phyloP scores from a whole-genome alignment of 495 filamentous ascomycete species.

The Aspergillus olivimuriae region DNA sequence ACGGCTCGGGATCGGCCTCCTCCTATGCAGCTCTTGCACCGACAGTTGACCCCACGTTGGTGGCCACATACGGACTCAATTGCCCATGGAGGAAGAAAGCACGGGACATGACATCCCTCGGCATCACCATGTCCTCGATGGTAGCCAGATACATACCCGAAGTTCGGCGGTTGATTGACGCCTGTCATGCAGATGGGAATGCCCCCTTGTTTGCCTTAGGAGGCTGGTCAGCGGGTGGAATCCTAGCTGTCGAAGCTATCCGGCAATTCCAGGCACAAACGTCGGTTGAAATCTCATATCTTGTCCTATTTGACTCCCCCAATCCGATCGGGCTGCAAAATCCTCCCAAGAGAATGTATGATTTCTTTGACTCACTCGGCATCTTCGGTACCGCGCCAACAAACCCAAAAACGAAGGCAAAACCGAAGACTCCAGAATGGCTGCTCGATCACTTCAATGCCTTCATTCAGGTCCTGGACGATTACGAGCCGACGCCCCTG shows the following conservation, averaged over 20 bases:
- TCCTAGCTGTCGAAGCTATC: constrained; percentile 3
- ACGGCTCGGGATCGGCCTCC: constrained; percentile 22
- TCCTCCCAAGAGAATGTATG: constrained; percentile 67
- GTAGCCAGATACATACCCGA: neutral
- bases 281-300: neutral
- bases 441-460: constrained; percentile 78
- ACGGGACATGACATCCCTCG: neutral
- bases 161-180: constrained; percentile 1
- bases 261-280: neutral
- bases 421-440: constrained; percentile 53
- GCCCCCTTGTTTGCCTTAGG: constrained; percentile 1
- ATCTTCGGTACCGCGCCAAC: constrained; percentile 71
- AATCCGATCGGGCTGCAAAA: constrained; percentile 62
- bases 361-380: constrained; percentile 74
- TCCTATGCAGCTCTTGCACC: constrained; percentile 10
- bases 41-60: neutral
- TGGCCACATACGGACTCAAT: constrained; percentile 9
- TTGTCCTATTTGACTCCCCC: constrained; percentile 5
- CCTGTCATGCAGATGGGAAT: too few relatives aligned
- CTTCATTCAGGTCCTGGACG: constrained; percentile 67
- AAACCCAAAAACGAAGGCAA: too few relatives aligned
- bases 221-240: constrained; percentile 6
- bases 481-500: constrained; percentile 54
- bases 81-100: constrained; percentile 13
- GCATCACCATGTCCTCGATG: neutral